Evolutionary conservation across 306 rosid species (phyloP), one percentile per base, ranked within the genome.

Genomic region (Rosa multiflora): DNA sequence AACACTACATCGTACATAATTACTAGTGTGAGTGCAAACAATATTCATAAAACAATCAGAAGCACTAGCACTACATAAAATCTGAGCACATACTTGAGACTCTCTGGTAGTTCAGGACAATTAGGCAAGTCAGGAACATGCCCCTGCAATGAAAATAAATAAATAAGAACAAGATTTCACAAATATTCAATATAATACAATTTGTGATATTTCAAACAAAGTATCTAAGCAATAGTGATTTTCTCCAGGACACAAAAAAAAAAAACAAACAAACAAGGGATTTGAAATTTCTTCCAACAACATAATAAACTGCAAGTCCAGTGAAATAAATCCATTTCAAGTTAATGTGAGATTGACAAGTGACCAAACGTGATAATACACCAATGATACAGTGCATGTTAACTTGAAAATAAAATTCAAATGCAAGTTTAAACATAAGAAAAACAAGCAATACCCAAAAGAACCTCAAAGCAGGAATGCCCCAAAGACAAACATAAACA

Each of bases 31-130:
- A 75, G 77, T 29, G 44, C 8, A 62, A 62, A 62, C 18, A 62
- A 2, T 63, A 63, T 29, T 32, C 8, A 0, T 63, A 78, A 64
- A 26, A 11, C 20, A 69, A 51, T 21, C 40, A 55, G 21, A 74
- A 37, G 12, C 4, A 26, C 35, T 1, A 49, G 21, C 26, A 48
- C 47, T 32, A 66, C 20, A 81, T 66, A 43, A 42, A 23, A 48
- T 46, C 5, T 4, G 12, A 82, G 77, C 17, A 37, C 83, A 78
- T 88, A 92, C 98, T 89, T 86, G 46, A 83, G 84, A 82, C 76
- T 70, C 74, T 78, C 78, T 6, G 82, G 79, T 78, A 81, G 77
- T 64, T 75, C 85, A 32, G 73, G 77, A 64, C 86, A 87, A 76
- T 37, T 81, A 43, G 67, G 17, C 68, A 83, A 51, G 78, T 81